phyloP scores from a whole-genome alignment of 2,329 filamentous ascomycete genomes.

The Diaporthe sp. region DNA sequence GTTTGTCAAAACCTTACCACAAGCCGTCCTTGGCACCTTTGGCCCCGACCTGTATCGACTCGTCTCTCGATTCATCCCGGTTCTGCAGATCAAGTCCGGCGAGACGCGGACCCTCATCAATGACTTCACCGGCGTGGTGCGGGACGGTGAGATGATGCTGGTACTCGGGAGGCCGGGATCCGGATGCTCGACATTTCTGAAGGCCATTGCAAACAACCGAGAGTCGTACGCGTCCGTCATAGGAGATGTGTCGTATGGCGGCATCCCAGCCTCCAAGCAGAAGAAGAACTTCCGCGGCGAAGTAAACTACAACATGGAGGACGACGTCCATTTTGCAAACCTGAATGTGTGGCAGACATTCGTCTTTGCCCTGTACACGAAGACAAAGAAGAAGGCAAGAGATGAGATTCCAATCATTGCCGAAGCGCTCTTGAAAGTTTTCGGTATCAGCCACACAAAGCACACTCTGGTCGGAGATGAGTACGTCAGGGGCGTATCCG shows the following conservation, averaged over 20 bases:
- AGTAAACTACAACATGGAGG: constrained; percentile 73
- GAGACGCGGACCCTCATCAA: constrained; percentile 52
- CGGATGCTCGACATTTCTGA: constrained; percentile 69
- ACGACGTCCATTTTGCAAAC: constrained; percentile 76
- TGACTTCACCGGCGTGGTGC: constrained; percentile 68
- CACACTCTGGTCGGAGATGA: constrained; percentile 78
- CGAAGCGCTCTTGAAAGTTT: constrained; percentile 74
- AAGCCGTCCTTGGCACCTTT: constrained; percentile 82
- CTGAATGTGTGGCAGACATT: constrained; percentile 77
- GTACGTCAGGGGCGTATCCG: constrained; percentile 71
- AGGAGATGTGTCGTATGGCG: constrained; percentile 75
- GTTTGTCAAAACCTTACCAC: constrained; percentile 79
- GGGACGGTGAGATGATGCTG: constrained; percentile 68
- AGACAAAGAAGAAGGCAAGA: constrained; percentile 72
- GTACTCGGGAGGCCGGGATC: constrained; percentile 69
- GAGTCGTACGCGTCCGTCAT: constrained; percentile 72
- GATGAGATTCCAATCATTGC: constrained; percentile 69
- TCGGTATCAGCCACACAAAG: constrained; percentile 77
- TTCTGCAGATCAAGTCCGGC: constrained; percentile 35
- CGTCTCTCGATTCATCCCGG: constrained; percentile 57
- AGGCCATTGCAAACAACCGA: constrained; percentile 78
- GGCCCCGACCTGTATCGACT: constrained; percentile 82
- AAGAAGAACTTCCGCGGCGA: constrained; percentile 69
- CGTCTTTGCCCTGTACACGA: constrained; percentile 74
- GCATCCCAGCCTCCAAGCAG: constrained; percentile 58